Conservation (phyloP, 2,329 filamentous ascomycete species). For the Mollisia scopiformis region DNA sequence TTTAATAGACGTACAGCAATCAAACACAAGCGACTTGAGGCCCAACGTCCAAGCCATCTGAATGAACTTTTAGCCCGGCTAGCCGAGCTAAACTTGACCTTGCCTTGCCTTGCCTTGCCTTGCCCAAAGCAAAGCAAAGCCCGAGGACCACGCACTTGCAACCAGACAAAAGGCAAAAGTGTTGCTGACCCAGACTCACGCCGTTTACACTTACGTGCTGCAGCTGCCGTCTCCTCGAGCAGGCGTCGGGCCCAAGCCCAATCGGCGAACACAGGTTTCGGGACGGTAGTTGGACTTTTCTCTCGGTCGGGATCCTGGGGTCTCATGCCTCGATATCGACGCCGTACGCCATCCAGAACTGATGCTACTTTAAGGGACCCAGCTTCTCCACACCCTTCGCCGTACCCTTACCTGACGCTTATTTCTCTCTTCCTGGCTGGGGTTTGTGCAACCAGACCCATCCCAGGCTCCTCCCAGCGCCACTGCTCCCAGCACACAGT, state of each 20-base stretch:
- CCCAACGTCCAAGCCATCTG: conserved; percentile 16
- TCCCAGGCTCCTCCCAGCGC: background rate
- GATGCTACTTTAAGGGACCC: conserved; percentile 1
- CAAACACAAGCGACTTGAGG: conserved; percentile 24
- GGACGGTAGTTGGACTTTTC: conserved; percentile 16
- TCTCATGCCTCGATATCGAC: conserved; percentile 1
- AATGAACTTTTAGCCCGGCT: no score
- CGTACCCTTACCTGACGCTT: conserved; percentile 6
- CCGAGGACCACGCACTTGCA: conserved; percentile 9
- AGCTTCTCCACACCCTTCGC: conserved; percentile 11
- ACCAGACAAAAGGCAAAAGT: conserved; percentile 8
- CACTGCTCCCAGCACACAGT: conserved; percentile 9
- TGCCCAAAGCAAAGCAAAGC: conserved; percentile 9
- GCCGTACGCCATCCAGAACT: conserved; percentile 1
- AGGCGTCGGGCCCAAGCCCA: conserved; percentile 8
- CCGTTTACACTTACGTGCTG: background rate
- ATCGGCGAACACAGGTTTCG: conserved; percentile 26
- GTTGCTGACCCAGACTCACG: background rate
- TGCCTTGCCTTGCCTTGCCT: no score
- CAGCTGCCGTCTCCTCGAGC: conserved; percentile 4
- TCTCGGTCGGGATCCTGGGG: conserved; percentile 22
- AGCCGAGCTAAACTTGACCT: no score
- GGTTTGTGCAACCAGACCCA: conserved; percentile 8
- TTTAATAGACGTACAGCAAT: conserved; percentile 24
- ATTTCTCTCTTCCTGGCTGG: conserved; percentile 2